A percentile compares a stretch with the other conserved stretches of the same genome.
Evolutionary conservation across 1,284 basidiomycete genomes (phyloP).

Genomic region (Cryptococcus deneoformans): DNA sequence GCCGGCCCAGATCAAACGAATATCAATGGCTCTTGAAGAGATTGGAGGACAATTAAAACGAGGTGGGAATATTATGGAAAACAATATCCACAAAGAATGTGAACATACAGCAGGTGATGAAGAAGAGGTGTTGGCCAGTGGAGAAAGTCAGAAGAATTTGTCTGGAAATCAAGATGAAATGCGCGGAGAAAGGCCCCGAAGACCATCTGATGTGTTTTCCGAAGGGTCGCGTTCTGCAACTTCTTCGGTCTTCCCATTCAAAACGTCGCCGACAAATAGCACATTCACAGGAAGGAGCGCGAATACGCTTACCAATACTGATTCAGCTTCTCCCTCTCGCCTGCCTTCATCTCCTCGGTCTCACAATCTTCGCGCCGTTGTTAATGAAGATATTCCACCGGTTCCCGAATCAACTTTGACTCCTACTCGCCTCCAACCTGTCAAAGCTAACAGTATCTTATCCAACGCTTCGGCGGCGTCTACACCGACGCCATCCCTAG

Average conservation of each 20-base stretch:
- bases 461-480: conserved; percentile 19
- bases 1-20: conserved; percentile 39
- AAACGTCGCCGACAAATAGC: conserved; percentile 27
- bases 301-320: conserved; percentile 5
- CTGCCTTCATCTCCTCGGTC: conserved; percentile 33
- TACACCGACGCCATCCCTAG: conserved; percentile 8
- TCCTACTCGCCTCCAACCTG: conserved; percentile 33
- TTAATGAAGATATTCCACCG: conserved; percentile 12
- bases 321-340: conserved; percentile 12
- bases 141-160: conserved; percentile 1
- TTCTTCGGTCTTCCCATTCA: conserved; percentile 30
- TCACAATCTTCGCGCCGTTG: conserved; percentile 25
- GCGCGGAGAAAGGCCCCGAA: neutral
- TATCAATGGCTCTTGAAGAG: conserved; percentile 41
- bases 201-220: conserved; percentile 13
- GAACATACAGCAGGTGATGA: conserved; percentile 6
- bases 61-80: conserved; percentile 3
- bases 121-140: conserved; percentile 29
- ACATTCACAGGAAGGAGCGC: conserved; percentile 8
- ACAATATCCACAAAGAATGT: neutral
- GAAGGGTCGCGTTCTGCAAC: conserved; percentile 18
- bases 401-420: conserved; percentile 30
- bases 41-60: conserved; percentile 30
- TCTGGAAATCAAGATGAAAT: neutral
- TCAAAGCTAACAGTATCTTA: conserved; percentile 28